Evolutionary conservation across 192 early-diverging fungal genomes (phyloP).

Genomic region (Ambispora gerdemannii): DNA sequence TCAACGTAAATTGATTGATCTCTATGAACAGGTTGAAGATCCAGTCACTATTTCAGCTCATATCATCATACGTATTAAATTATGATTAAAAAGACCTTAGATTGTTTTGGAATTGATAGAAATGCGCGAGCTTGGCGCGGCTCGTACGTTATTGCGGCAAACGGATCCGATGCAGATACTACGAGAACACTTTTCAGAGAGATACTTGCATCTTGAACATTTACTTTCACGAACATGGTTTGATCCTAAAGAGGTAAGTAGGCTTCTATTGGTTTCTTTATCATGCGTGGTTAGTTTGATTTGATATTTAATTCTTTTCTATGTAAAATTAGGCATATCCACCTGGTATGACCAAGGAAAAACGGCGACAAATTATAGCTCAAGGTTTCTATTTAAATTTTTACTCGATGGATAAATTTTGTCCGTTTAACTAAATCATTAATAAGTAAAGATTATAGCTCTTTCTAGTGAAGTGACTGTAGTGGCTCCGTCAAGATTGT

Average conservation of each 20-base stretch:
- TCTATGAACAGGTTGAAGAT: conserved; percentile 79
- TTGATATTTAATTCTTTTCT: not conserved
- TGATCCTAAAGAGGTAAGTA: conserved; percentile 63
- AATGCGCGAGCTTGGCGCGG: conserved; percentile 75
- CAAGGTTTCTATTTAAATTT: conserved; percentile 45
- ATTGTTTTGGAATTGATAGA: conserved; percentile 88
- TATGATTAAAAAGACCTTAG: conserved; percentile 35
- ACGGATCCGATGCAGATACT: conserved; percentile 90
- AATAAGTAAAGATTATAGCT: too few species aligned
- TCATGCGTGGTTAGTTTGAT: not conserved
- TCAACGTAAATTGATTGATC: conserved; percentile 67
- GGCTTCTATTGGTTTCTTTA: not conserved
- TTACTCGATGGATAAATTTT: too few species aligned
- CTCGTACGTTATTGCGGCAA: conserved; percentile 77
- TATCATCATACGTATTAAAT: not conserved
- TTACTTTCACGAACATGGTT: conserved; percentile 67
- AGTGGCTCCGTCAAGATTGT: conserved; percentile 73
- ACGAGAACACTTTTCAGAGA: conserved; percentile 68
- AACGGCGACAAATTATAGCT: conserved; percentile 72
- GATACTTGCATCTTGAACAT: conserved; percentile 80
- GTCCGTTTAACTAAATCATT: too few species aligned
- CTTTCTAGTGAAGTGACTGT: conserved; percentile 64
- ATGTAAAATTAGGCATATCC: conserved; percentile 56
- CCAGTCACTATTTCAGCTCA: not conserved
- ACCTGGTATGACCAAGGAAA: conserved; percentile 61